These are phyloP conservation scores for Zalaria sp. DNA, from an alignment of 2,329 filamentous ascomycete genomes.

Conservation along the genomic window DNA sequence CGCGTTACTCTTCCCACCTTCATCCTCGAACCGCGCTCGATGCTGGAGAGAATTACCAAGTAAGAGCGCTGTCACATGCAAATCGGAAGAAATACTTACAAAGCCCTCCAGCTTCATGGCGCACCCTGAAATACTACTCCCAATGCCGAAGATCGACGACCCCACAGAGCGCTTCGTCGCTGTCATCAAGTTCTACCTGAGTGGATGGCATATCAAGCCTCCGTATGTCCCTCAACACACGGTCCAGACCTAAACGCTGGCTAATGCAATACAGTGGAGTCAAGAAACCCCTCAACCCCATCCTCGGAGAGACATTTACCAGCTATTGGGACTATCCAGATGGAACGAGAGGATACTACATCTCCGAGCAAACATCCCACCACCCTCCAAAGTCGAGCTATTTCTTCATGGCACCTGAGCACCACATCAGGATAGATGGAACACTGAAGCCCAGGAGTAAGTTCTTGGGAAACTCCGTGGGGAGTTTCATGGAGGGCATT, in stretches of 20 bases:
- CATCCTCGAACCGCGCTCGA: slow-evolving; percentile 92
- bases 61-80: slow-evolving; percentile 30
- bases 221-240: slow-evolving; percentile 42
- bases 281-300: slow-evolving; percentile 95
- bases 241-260: neutral
- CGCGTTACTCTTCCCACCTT: slow-evolving; percentile 92
- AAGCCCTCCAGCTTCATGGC: slow-evolving; percentile 74
- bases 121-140: slow-evolving; percentile 87
- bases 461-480: slow-evolving; percentile 92
- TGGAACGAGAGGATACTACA: slow-evolving; percentile 80
- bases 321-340: slow-evolving; percentile 84
- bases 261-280: slow-evolving; percentile 52
- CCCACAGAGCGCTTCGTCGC: slow-evolving; percentile 81
- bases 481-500: slow-evolving; percentile 95
- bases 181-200: slow-evolving; percentile 95
- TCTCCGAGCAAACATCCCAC: slow-evolving; percentile 94
- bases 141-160: slow-evolving; percentile 77
- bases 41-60: slow-evolving; percentile 99
- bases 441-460: slow-evolving; percentile 89
- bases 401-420: slow-evolving; percentile 93
- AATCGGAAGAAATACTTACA: slow-evolving; percentile 1
- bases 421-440: slow-evolving; percentile 88
- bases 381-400: slow-evolving; percentile 98
- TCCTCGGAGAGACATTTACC: slow-evolving; percentile 86
- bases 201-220: slow-evolving; percentile 97